Evolutionary conservation across 768 basidiomycete species (phyloP), one percentile per base, ranked within the genome.

Genomic region (Collybia nuda): DNA sequence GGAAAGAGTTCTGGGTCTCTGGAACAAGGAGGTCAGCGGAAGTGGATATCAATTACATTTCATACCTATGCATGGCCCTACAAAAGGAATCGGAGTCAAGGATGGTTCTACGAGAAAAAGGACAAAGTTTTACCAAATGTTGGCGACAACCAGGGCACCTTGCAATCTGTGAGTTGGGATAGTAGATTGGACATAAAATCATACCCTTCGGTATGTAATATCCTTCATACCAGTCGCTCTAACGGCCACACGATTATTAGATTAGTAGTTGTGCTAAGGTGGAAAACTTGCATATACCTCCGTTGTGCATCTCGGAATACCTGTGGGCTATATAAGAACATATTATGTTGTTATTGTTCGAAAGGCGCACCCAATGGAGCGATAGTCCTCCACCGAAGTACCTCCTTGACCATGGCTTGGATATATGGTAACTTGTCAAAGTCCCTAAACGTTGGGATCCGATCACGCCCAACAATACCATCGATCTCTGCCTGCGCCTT

Each of bases 141-240:
- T 47, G 8, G 46, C 21, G 19, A 47, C 24, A 15, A 47, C 32
- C 18, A 19, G 17, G 7, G 46, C 32, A n/a, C 46, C 46, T 47
- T 26, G 4, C 6, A 26, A 26, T 26, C 24, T 26, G 7, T 22
- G 17, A 11, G 28, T 9, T 29, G 35, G n/a, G n/a, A n/a, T n/a
- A n/a, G 8, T 32, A 8, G 21, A 37, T 21, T 6, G 17, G 7
- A 18, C 6, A 14, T 22, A 35, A 18, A 36, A 23, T 21, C 21
- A 19, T 48, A 39, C 47, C 47, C 21, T 36, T 32, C 1, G 45
- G 45, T 22, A 46, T 46, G 15, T 19, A 46, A 18, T 46, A 46
- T 9, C 45, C 47, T 9, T 48, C 37, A 29, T 48, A 48, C 47
- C 47, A 48, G 15, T 48, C 47, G 37, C 39, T 29, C 47, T 48